Evolutionary conservation across 2,329 filamentous ascomycete species (phyloP).

Genomic region (Talaromyces islandicus): DNA sequence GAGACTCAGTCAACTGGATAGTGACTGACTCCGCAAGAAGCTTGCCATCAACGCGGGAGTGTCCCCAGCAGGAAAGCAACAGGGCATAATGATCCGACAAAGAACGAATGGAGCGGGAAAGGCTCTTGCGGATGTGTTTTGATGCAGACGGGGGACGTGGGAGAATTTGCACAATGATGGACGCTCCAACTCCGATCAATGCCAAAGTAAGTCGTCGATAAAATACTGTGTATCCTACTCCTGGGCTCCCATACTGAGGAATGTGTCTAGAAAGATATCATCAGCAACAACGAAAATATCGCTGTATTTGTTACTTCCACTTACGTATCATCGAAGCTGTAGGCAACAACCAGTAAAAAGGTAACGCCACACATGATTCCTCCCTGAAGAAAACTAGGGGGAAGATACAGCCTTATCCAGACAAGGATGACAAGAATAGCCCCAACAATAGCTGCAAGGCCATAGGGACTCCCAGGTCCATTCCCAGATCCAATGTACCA

Average conservation of each 20-base stretch:
- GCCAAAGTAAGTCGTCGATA: constrained; percentile 43
- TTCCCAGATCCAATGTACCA: constrained; percentile 50
- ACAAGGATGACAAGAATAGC: constrained; percentile 26
- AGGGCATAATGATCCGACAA: constrained; percentile 47
- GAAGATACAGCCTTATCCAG: constrained; percentile 30
- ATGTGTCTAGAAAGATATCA: constrained; percentile 26
- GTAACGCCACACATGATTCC: constrained; percentile 39
- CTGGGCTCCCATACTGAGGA: constrained; percentile 41
- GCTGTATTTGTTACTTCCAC: not conserved
- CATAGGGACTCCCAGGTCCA: constrained; percentile 46
- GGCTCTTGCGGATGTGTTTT: constrained; percentile 38
- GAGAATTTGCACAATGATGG: constrained; percentile 42
- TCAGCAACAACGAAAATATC: not conserved
- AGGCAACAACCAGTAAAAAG: constrained; percentile 41
- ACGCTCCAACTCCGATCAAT: constrained; percentile 39
- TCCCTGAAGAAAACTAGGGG: constrained; percentile 24
- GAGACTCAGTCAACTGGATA: constrained; percentile 25
- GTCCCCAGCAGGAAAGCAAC: constrained; percentile 41
- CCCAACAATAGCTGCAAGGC: constrained; percentile 39
- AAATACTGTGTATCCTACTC: constrained; percentile 44
- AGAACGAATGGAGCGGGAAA: constrained; percentile 39
- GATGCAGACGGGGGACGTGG: constrained; percentile 44
- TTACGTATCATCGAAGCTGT: constrained; percentile 41
- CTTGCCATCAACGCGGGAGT: constrained; percentile 17
- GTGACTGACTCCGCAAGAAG: constrained; percentile 15